These are phyloP conservation scores for Dittrichia graveolens DNA, from an alignment of 129 eudicot genomes.

Conservation along the genomic window DNA sequence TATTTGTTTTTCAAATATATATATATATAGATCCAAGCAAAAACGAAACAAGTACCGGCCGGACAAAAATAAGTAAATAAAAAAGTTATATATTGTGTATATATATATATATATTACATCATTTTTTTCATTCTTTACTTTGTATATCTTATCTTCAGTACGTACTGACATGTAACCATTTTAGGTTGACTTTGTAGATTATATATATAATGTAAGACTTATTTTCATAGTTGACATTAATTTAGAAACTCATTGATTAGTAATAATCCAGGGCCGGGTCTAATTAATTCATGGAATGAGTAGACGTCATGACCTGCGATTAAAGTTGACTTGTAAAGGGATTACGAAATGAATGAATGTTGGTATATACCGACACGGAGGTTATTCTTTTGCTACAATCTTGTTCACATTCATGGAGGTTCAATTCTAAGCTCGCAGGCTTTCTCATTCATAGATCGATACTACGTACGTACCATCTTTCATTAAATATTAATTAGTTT, in stretches of 20 bases:
- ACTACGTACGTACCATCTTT: too few species aligned
- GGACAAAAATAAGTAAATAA: neutral
- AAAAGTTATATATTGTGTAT: neutral
- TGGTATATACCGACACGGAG: slow-evolving; percentile 9
- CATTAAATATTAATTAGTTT: too few species aligned
- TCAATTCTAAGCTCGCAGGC: neutral
- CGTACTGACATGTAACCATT: neutral
- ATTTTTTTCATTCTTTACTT: slow-evolving; percentile 1
- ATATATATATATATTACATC: neutral
- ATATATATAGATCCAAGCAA: too few species aligned
- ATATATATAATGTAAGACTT: neutral
- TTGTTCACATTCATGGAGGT: slow-evolving; percentile 9
- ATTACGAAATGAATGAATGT: slow-evolving; percentile 18
- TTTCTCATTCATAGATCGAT: neutral
- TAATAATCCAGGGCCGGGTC: neutral
- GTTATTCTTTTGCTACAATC: neutral
- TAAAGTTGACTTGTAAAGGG: neutral
- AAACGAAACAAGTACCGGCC: neutral
- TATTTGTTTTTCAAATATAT: too few species aligned
- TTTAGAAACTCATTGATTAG: neutral
- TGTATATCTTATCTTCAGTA: neutral
- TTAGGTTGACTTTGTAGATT: slow-evolving; percentile 8
- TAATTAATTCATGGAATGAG: slow-evolving; percentile 10
- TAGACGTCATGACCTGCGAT: neutral
- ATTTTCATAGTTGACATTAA: slow-evolving; percentile 20